Evolutionary conservation across 202 grass and related monocot species (phyloP).

Genomic region (Zizania palustris): DNA sequence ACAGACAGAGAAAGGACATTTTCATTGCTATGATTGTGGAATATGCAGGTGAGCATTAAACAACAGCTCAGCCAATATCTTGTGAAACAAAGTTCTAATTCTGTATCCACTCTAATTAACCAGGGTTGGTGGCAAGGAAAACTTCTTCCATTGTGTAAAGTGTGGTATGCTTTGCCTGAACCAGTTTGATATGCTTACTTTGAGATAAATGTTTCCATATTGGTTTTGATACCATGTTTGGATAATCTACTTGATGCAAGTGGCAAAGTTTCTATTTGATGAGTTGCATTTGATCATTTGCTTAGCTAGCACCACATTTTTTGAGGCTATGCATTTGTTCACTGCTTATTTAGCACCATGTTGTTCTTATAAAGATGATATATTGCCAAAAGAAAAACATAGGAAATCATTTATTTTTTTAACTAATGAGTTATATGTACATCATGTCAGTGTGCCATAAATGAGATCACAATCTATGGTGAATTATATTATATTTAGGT

Average conservation of each 20-base stretch:
- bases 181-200: constrained; percentile 33
- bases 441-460: constrained; percentile 15
- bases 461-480: neutral
- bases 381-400: neutral
- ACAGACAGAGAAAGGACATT: constrained; percentile 78
- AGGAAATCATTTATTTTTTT: constrained; percentile 7
- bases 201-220: constrained; percentile 22
- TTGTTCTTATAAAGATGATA: neutral
- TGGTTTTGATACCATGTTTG: neutral
- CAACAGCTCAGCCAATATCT: constrained; percentile 1
- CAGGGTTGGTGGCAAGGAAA: constrained; percentile 93
- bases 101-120: constrained; percentile 46
- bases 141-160: constrained; percentile 89
- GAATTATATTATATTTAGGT: constrained; percentile 1
- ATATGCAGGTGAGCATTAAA: constrained; percentile 86
- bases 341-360: neutral
- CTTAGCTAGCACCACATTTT: no score
- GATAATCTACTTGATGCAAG: constrained; percentile 6
- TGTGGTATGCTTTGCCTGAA: constrained; percentile 71
- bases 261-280: constrained; percentile 2
- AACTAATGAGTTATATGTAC: neutral
- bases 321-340: neutral
- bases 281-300: neutral
- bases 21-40: constrained; percentile 87
- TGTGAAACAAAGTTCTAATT: constrained; percentile 29